Evolutionary conservation across 768 basidiomycete species (phyloP).

Genomic region (Boletus eberwhitei): DNA sequence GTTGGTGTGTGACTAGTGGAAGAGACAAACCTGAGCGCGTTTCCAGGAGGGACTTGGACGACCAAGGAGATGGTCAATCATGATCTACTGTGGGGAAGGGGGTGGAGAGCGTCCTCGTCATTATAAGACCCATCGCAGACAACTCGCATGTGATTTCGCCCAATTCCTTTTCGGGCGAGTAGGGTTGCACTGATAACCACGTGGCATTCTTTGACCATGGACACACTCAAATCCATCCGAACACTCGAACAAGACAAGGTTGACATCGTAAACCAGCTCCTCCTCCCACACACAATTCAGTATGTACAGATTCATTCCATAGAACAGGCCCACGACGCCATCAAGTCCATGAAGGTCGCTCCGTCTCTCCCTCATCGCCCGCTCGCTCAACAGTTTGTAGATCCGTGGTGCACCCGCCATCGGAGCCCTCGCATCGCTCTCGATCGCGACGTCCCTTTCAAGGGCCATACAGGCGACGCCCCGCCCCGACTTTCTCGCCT

Average conservation of each 20-base stretch:
- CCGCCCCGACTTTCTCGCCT: conserved; percentile 52
- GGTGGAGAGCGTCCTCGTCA: neutral
- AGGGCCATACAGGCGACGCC: conserved; percentile 46
- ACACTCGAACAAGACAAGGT: conserved; percentile 47
- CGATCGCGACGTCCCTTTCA: conserved; percentile 64
- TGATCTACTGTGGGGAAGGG: conserved; percentile 31
- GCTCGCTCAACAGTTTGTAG: conserved; percentile 29
- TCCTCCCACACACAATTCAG: conserved; percentile 74
- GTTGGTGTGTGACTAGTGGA: neutral
- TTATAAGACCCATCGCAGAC: conserved; percentile 3
- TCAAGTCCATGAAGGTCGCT: conserved; percentile 89
- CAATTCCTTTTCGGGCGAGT: conserved; percentile 20
- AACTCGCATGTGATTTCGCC: conserved; percentile 35
- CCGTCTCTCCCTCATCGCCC: neutral
- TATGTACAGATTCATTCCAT: conserved; percentile 65
- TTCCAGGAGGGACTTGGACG: conserved; percentile 90
- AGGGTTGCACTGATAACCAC: neutral
- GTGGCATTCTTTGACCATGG: conserved; percentile 9
- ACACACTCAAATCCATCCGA: conserved; percentile 39
- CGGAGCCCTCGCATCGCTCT: conserved; percentile 84
- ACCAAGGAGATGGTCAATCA: conserved; percentile 94
- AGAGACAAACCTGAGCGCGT: conserved; percentile 61
- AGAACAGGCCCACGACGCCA: conserved; percentile 88
- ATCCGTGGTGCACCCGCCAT: conserved; percentile 95
- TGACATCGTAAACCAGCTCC: conserved; percentile 88